A percentile compares a stretch with the other conserved stretches of the same genome.
Conservation (phyloP, 2,329 filamentous ascomycete species). For the Plectosphaerella sp. region DNA sequence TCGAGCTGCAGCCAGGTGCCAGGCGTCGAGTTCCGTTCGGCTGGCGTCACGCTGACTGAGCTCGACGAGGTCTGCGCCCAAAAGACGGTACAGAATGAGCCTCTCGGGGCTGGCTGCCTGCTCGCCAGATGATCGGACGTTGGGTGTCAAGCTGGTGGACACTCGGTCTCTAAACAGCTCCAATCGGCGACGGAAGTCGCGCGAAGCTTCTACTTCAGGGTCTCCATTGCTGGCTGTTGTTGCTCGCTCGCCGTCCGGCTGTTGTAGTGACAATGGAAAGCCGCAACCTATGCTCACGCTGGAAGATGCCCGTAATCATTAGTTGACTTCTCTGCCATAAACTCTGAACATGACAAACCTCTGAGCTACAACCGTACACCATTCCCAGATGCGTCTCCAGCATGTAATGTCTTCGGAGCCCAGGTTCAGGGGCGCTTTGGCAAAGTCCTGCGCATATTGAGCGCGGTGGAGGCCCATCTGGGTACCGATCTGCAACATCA, state of each 20-base stretch:
- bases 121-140: neutral
- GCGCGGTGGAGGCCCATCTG: conserved; percentile 20
- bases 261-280: neutral
- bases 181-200: neutral
- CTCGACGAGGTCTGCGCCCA: neutral
- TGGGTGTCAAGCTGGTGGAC: neutral
- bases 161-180: neutral
- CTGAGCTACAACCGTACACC: conserved; percentile 4
- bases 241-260: neutral
- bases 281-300: neutral
- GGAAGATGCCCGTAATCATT: neutral
- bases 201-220: neutral
- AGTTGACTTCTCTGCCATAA: neutral
- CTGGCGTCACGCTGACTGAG: neutral
- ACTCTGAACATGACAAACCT: conserved; percentile 1
- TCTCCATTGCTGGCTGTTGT: neutral
- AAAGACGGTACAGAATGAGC: neutral
- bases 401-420: neutral
- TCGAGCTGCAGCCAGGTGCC: neutral
- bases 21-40: neutral
- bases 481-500: conserved; percentile 20
- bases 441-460: conserved; percentile 13
- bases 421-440: conserved; percentile 3
- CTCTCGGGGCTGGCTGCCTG: neutral
- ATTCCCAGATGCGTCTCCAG: conserved; percentile 6